phyloP scores from a whole-genome alignment of 2,329 filamentous ascomycete species.

The Hymenoscyphus salicellus region DNA sequence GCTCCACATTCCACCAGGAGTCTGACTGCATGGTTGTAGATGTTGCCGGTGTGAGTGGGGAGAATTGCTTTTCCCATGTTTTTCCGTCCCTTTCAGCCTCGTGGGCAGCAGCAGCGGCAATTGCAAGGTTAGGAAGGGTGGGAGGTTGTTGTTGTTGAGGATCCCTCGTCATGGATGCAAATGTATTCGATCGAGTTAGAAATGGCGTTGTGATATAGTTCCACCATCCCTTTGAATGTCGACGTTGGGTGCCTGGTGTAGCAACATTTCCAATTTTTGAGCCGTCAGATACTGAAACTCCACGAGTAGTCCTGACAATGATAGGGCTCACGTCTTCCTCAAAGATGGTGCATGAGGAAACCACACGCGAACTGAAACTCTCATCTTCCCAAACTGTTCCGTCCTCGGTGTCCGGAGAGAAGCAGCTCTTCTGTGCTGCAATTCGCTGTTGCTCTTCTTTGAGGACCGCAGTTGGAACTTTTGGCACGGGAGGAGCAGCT shows the following conservation, averaged over 20 bases:
- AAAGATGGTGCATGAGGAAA: slow-evolving; percentile 60
- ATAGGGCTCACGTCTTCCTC: slow-evolving; percentile 61
- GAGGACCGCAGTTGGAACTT: slow-evolving; percentile 44
- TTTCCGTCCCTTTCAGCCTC: slow-evolving; percentile 25
- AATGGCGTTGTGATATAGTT: slow-evolving; percentile 74
- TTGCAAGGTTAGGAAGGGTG: slow-evolving; percentile 36
- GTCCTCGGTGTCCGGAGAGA: slow-evolving; percentile 34
- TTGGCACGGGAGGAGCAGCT: slow-evolving; percentile 58
- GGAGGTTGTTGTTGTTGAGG: slow-evolving; percentile 23
- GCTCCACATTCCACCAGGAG: slow-evolving; percentile 40
- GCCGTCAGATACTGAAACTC: slow-evolving; percentile 35
- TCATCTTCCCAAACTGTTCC: slow-evolving; percentile 32
- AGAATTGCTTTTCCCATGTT: slow-evolving; percentile 37
- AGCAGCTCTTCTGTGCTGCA: slow-evolving; percentile 31
- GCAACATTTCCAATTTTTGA: slow-evolving; percentile 26
- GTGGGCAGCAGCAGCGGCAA: slow-evolving; percentile 32
- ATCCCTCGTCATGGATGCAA: slow-evolving; percentile 24
- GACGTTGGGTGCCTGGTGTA: slow-evolving; percentile 36
- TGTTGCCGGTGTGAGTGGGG: slow-evolving; percentile 32
- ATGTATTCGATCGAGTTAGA: slow-evolving; percentile 37
- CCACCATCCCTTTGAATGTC: slow-evolving; percentile 71
- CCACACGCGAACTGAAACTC: slow-evolving; percentile 21
- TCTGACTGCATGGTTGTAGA: slow-evolving; percentile 34
- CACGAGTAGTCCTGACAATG: slow-evolving; percentile 39
- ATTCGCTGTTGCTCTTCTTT: slow-evolving; percentile 28